Percentiles rank a stretch among this genome's conserved stretches.
Evolutionary conservation across 2,329 filamentous ascomycete genomes (phyloP).

Genomic region (Aureobasidium sp.): DNA sequence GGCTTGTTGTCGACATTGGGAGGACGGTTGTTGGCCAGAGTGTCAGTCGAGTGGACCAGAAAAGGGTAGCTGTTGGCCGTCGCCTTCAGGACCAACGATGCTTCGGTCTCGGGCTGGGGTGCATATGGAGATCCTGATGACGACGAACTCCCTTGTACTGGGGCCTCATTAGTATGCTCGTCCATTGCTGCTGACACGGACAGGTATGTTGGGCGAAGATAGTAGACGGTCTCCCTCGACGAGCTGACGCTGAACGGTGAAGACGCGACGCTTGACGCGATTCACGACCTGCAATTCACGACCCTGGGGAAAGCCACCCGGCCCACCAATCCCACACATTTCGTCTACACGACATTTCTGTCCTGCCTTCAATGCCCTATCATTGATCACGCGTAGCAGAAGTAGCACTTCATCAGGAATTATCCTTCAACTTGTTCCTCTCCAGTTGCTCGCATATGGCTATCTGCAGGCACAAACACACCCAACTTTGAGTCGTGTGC

Average conservation of each 20-base stretch:
- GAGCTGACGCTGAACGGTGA: slow-evolving; percentile 1
- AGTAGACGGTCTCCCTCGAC: not conserved
- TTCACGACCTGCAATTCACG: not conserved
- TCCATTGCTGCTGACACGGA: not conserved
- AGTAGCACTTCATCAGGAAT: not conserved
- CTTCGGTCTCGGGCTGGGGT: slow-evolving; percentile 5
- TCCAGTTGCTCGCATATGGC: not conserved
- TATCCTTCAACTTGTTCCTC: not conserved
- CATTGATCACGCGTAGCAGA: not conserved
- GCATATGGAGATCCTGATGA: not conserved
- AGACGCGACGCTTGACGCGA: not conserved
- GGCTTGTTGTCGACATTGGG: slow-evolving; percentile 54
- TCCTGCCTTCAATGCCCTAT: not conserved
- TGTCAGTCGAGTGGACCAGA: slow-evolving; percentile 53
- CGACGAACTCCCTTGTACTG: not conserved
- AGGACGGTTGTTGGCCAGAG: slow-evolving; percentile 48
- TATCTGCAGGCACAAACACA: not conserved
- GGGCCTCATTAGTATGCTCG: not conserved
- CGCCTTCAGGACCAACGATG: slow-evolving; percentile 7
- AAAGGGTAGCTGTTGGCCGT: slow-evolving; percentile 40
- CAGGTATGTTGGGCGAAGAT: not conserved
- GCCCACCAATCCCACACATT: not conserved
- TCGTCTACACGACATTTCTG: not conserved
- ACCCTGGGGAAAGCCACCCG: not conserved
- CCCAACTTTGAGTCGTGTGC: not conserved